Base-by-base conservation (phyloP, 257 asterid genomes). In the Dorcoceras hygrometricum region DNA sequence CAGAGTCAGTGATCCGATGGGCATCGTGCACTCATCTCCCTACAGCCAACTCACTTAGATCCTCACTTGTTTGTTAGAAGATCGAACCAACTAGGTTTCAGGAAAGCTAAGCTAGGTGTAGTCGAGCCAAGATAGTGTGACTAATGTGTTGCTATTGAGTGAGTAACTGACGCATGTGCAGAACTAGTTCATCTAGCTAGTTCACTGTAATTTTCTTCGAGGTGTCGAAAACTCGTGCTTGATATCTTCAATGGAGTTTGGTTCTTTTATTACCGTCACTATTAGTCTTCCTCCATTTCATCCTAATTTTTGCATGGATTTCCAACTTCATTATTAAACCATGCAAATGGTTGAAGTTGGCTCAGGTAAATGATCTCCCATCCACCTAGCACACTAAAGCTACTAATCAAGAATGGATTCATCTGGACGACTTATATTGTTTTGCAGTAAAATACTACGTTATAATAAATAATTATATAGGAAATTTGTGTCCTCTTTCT, bases 1-100 rank as follows among this genome's bases (percentile, higher is more conserved):
- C 94, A 3, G 94, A 84, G 65, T 84, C 96, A 43, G 89, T 88
- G 31, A 88, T 88, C 64, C 87, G 94, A 34, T 88, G 96, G 96
- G 91, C 91, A 9, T 88, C 96, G 0, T 88, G 96, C 80, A 78
- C 94, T 1, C 63, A 79, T 73, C 91, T 86, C 56, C 84, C 91
- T 0, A 86, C 89, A 3, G 77, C 88, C 28, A 77, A 85, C 32
- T 84, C 96, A 8, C 84, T 87, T 55, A 76, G 91, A 80, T 81
- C 87, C n/a, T 86, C 94, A 26, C 91, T 88, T 11, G 94, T 88
- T 31, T 88, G 94, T 71, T 86, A 74, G 75, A 62, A 63, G 71
- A 36, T 32, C 12, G 39, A 50, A 32, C 18, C 65, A 62, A 59
- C 48, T 62, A 22, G 26, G 67, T 39, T 19, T 46, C 8, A 8